phyloP scores from a whole-genome alignment of 108 stramenopile genomes.

The Fistulifera pelliculosa region DNA sequence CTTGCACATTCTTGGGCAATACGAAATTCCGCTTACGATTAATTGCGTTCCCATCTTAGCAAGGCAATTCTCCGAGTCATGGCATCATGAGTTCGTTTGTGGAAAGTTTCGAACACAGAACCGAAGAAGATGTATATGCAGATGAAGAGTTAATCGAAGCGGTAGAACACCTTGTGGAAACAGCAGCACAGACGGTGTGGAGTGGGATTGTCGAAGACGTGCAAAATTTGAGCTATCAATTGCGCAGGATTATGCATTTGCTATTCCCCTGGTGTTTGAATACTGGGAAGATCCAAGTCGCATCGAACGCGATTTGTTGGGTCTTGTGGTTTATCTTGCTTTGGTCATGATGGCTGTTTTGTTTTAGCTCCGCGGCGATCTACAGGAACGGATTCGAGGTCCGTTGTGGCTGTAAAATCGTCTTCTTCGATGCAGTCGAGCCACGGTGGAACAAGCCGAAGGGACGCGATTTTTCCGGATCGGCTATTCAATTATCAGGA shows the following conservation, averaged over 20 bases:
- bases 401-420: not conserved
- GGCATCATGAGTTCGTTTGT: too few species aligned
- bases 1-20: too few species aligned
- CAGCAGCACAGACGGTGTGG: slow-evolving; percentile 24
- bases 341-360: slow-evolving; percentile 24
- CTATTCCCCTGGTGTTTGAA: slow-evolving; percentile 26
- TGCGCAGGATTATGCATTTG: slow-evolving; percentile 6
- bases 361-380: slow-evolving; percentile 20
- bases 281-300: slow-evolving; percentile 18
- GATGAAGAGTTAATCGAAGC: slow-evolving; percentile 37
- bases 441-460: not conserved
- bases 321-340: slow-evolving; percentile 7
- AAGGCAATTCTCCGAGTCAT: too few species aligned
- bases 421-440: not conserved
- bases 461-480: not conserved
- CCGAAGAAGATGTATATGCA: slow-evolving; percentile 26
- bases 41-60: too few species aligned
- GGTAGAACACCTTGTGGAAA: slow-evolving; percentile 27
- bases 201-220: slow-evolving; percentile 27
- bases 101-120: too few species aligned
- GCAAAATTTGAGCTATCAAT: slow-evolving; percentile 5
- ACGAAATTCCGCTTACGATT: too few species aligned
- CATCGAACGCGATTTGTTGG: slow-evolving; percentile 22
- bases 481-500: not conserved
- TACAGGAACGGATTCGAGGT: not conserved